Evolutionary conservation across 2,329 filamentous ascomycete genomes (phyloP).

Genomic region (Neoascochyta sp.): DNA sequence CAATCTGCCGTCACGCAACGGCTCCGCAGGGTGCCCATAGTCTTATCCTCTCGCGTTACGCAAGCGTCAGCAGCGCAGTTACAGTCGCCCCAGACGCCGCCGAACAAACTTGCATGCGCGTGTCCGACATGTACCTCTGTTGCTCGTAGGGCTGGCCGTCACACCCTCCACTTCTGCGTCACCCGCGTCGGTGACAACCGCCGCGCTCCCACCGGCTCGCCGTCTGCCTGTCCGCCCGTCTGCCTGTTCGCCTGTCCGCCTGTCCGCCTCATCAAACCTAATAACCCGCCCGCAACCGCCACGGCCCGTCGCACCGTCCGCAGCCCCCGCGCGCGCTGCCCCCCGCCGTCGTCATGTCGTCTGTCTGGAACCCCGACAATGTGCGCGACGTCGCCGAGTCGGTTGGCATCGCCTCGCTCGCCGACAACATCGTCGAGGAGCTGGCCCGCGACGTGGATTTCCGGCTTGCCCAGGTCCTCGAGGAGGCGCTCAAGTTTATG

Average conservation of each 20-base stretch:
- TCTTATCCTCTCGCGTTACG: too few species aligned
- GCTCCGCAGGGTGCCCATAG: too few species aligned
- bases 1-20: too few species aligned
- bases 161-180: constrained; percentile 24
- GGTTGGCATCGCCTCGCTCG: constrained; percentile 76
- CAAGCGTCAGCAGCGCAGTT: too few species aligned
- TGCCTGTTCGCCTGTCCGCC: constrained; percentile 5
- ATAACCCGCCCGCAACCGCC: constrained; percentile 6
- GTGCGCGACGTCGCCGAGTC: constrained; percentile 95
- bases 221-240: constrained; percentile 3
- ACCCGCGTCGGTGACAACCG: constrained; percentile 25
- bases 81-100: constrained; percentile 3
- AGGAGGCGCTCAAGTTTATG: constrained; percentile 96
- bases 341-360: constrained; percentile 36
- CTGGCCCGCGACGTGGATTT: constrained; percentile 95
- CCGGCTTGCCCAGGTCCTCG: constrained; percentile 85
- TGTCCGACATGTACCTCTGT: constrained; percentile 28
- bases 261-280: constrained; percentile 12
- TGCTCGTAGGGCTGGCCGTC: constrained; percentile 31
- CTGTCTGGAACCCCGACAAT: constrained; percentile 94
- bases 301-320: constrained; percentile 9
- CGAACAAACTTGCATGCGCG: constrained; percentile 19
- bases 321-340: constrained; percentile 10
- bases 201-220: constrained; percentile 17
- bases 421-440: constrained; percentile 81